Evolutionary conservation across 2,329 filamentous ascomycete species (phyloP).

Genomic region (Ascochyta rabiei): DNA sequence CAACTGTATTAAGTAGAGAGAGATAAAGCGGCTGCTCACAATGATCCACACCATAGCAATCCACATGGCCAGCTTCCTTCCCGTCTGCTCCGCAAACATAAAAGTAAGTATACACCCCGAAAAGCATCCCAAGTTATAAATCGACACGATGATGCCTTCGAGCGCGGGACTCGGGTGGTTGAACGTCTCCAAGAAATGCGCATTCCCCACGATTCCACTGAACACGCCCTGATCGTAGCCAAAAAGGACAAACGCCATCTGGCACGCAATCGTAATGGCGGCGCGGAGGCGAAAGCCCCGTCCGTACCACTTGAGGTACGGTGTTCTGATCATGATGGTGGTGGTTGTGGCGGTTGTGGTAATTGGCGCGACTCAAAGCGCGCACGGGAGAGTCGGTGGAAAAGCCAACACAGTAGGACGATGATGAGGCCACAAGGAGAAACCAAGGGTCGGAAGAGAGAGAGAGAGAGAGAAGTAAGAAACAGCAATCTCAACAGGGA

Average conservation of each 20-base stretch:
- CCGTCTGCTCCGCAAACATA: conserved; percentile 46
- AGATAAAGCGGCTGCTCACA: conserved; percentile 8
- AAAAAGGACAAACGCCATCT: conserved; percentile 41
- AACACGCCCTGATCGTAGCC: conserved; percentile 49
- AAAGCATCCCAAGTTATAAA: conserved; percentile 50
- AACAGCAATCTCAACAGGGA: no score
- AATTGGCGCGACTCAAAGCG: no score
- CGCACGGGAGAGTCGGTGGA: no score
- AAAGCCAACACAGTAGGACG: no score
- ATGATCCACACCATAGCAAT: conserved; percentile 52
- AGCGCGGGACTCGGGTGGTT: conserved; percentile 46
- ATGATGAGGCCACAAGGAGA: no score
- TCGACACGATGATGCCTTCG: conserved; percentile 52
- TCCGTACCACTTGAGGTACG: conserved; percentile 36
- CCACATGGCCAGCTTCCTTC: conserved; percentile 49
- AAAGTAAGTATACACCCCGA: conserved; percentile 48
- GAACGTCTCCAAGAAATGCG: conserved; percentile 49
- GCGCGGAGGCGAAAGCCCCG: conserved; percentile 34
- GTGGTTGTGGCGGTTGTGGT: no score
- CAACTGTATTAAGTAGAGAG: no score
- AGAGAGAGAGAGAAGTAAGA: no score
- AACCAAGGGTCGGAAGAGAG: no score
- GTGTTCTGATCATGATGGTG: conserved; percentile 27
- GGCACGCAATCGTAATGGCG: conserved; percentile 39
- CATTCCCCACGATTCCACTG: conserved; percentile 51